A percentile compares a stretch with the other conserved stretches of the same genome.
Conservation (phyloP, 495 filamentous ascomycete genomes). For the Podospora fimiseda region DNA sequence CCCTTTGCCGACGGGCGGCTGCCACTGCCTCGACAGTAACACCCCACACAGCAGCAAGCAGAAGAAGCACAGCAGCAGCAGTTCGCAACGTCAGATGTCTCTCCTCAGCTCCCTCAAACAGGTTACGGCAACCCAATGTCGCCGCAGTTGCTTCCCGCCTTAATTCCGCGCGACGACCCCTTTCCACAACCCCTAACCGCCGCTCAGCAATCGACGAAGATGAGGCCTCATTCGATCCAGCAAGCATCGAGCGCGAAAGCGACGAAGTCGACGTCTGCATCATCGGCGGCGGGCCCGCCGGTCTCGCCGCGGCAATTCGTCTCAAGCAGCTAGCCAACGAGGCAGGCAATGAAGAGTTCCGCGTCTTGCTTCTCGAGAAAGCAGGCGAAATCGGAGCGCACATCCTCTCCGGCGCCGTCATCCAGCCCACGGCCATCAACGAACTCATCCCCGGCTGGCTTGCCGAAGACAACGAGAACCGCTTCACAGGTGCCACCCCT, state of each 20-base stretch:
- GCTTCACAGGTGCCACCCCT: slow-evolving; percentile 78
- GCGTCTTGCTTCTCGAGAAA: slow-evolving; percentile 90
- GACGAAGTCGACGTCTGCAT: slow-evolving; percentile 97
- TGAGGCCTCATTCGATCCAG: slow-evolving; percentile 66
- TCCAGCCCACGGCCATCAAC: slow-evolving; percentile 81
- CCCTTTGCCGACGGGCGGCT: slow-evolving; percentile 24
- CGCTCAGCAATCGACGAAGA: slow-evolving; percentile 43
- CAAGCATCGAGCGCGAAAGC: slow-evolving; percentile 71
- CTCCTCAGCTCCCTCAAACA: slow-evolving; percentile 9
- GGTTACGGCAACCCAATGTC: slow-evolving; percentile 9
- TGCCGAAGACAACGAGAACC: slow-evolving; percentile 71
- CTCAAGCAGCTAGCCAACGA: slow-evolving; percentile 94
- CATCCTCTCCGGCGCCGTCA: slow-evolving; percentile 91
- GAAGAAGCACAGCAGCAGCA: slow-evolving; percentile 1
- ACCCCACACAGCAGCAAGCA: slow-evolving; percentile 2
- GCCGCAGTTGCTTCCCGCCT: slow-evolving; percentile 4
- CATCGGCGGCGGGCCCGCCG: slow-evolving; percentile 89
- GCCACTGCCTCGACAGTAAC: slow-evolving; percentile 6
- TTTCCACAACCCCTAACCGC: slow-evolving; percentile 41
- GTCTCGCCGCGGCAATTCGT: slow-evolving; percentile 86
- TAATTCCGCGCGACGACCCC: slow-evolving; percentile 4
- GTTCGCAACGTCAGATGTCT: slow-evolving; percentile 14
- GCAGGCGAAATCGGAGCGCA: slow-evolving; percentile 92
- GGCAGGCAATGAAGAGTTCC: slow-evolving; percentile 92
- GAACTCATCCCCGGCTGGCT: slow-evolving; percentile 95